Evolutionary conservation across 441 rosid genomes (phyloP), one percentile per base, ranked within the genome.

Genomic region (Macaranga tanarius): DNA sequence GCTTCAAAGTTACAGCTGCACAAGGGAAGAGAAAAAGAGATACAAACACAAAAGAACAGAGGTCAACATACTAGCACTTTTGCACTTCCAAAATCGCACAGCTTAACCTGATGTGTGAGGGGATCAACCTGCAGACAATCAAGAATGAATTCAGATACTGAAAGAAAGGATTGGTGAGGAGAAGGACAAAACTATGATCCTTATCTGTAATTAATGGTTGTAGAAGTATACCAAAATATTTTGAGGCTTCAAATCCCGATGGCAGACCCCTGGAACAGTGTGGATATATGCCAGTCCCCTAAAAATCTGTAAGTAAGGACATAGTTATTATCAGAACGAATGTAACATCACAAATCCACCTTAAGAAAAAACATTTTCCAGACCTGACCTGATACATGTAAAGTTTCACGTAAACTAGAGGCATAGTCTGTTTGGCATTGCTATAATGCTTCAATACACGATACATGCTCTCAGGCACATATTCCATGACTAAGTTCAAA

Each of bases 11-110:
- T 13, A 34, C 11, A 4, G 22, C 15, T 7, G 60, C 10, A 50
- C 42, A 40, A 48, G 22, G 23, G 25, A 48, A 42, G 10, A 48
- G 56, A 12, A 19, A 44, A 65, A 48, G 22, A 2, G 5, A 34
- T 20, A 57, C 26, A 17, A 17, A 15, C 19, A 57, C 38, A 34
- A 34, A 34, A 34, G 38, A 16, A 28, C 15, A 5, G 65, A 13
- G 3, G 22, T 22, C 12, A 59, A 79, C 91, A 75, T 86, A 94
- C 99, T 34, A 96, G 89, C 82, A 88, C 95, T 89, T 96, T 96
- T 31, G 99, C 99, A 73, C 99, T 96, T 71, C 99, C 99, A 84
- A 96, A 96, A 80, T 96, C 99, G 64, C 99, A 96, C 73, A 96
- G 87, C 83, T 96, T 96, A 78, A 96, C 97, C 76, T 94, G 99